Evolutionary conservation across 345 rosid genomes (phyloP).

Genomic region (Abelmoschus esculentus): DNA sequence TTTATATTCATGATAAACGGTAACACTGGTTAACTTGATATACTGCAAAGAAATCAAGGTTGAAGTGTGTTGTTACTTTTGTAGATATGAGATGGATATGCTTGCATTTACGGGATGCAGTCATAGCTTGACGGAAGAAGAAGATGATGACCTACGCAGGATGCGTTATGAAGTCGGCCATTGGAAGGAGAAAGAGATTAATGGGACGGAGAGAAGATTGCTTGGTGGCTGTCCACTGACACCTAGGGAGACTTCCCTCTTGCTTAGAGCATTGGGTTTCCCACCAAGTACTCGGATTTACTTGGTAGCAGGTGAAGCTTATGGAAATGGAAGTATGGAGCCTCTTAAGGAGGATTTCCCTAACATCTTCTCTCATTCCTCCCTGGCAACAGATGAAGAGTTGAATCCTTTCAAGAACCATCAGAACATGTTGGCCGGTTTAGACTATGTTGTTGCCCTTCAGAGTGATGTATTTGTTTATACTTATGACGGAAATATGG

Average conservation of each 20-base stretch:
- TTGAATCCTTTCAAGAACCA: slow-evolving; percentile 48
- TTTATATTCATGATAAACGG: neutral
- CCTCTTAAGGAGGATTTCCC: slow-evolving; percentile 63
- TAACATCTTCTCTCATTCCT: slow-evolving; percentile 72
- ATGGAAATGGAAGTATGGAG: slow-evolving; percentile 80
- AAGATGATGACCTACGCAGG: slow-evolving; percentile 60
- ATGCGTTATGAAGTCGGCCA: slow-evolving; percentile 67
- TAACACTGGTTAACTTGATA: neutral
- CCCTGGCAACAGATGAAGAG: slow-evolving; percentile 73
- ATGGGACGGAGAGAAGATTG: slow-evolving; percentile 80
- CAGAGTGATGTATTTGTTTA: slow-evolving; percentile 79
- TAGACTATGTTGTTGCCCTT: slow-evolving; percentile 85
- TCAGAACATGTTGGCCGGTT: slow-evolving; percentile 93
- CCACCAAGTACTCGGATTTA: slow-evolving; percentile 72
- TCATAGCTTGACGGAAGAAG: slow-evolving; percentile 69
- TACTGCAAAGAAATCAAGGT: neutral
- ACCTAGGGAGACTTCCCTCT: slow-evolving; percentile 86
- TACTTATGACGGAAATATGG: slow-evolving; percentile 96
- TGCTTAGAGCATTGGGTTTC: slow-evolving; percentile 72
- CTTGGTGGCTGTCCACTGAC: slow-evolving; percentile 91
- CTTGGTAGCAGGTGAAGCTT: slow-evolving; percentile 93
- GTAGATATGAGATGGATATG: slow-evolving; percentile 96
- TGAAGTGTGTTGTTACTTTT: neutral
- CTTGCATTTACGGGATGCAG: slow-evolving; percentile 98
- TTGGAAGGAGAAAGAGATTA: slow-evolving; percentile 12